phyloP scores from a whole-genome alignment of 75 land plant genomes.

The Isoetes taiwanensis region DNA sequence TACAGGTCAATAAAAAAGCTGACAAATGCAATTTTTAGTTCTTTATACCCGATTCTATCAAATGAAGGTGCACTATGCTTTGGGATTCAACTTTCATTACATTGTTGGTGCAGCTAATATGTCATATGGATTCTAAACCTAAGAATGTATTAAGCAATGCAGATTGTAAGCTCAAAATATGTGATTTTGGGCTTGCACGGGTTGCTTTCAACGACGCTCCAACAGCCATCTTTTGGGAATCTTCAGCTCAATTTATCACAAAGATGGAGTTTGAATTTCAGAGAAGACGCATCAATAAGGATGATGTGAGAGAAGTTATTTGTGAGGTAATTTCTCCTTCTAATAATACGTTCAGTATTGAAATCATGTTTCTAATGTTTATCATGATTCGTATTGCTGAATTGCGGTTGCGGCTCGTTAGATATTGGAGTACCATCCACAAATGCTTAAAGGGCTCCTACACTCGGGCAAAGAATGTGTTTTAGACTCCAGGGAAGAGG shows the following conservation, averaged over 20 bases:
- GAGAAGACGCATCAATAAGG: conserved; percentile 76
- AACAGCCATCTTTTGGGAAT: conserved; percentile 69
- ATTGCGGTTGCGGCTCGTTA: too few relatives aligned
- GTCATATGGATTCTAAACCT: conserved; percentile 60
- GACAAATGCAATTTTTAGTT: neutral
- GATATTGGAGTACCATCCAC: conserved; percentile 91
- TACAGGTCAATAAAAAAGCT: neutral
- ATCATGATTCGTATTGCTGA: too few relatives aligned
- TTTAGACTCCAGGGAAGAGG: conserved; percentile 37
- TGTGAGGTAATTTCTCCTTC: conserved; percentile 68
- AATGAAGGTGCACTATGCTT: neutral
- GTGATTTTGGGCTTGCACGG: conserved; percentile 66
- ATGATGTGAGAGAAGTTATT: conserved; percentile 83
- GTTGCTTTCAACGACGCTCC: conserved; percentile 62
- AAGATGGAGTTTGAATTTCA: conserved; percentile 98
- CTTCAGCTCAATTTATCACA: conserved; percentile 80
- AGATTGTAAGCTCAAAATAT: conserved; percentile 69
- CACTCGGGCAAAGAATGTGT: conserved; percentile 36
- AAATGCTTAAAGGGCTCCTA: conserved; percentile 58
- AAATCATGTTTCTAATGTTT: too few relatives aligned
- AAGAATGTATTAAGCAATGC: conserved; percentile 68
- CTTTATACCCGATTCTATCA: neutral
- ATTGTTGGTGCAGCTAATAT: conserved; percentile 45
- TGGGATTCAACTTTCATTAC: neutral
- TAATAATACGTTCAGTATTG: too few relatives aligned